phyloP scores from a whole-genome alignment of 169 alveolate genomes.

The Plasmodium ovale region DNA sequence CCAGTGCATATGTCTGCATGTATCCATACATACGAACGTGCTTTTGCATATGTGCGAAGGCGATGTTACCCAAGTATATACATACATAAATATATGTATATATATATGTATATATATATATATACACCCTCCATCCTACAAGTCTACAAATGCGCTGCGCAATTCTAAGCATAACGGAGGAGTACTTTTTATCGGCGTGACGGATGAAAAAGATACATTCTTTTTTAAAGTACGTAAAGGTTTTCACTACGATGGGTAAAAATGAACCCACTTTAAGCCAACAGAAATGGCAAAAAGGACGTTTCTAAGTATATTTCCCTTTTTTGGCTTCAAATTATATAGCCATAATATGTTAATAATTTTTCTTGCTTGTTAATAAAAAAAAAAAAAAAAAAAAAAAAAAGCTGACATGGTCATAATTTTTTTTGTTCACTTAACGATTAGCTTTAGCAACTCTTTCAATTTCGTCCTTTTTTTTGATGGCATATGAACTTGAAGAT shows the following conservation, averaged over 20 bases:
- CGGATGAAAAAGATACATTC: no score
- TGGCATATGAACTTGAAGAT: slow-evolving; percentile 97
- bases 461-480: slow-evolving; percentile 99
- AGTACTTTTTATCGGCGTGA: no score
- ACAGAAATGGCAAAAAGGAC: neutral
- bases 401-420: neutral
- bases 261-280: no score
- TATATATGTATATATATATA: neutral
- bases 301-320: neutral
- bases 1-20: neutral
- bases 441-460: slow-evolving; percentile 99
- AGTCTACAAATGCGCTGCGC: neutral
- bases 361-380: neutral
- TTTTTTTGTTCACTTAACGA: slow-evolving; percentile 89
- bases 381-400: no score
- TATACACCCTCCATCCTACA: neutral
- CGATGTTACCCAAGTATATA: no score
- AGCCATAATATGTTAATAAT: neutral
- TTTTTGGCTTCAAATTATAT: no score
- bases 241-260: neutral
- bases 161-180: no score
- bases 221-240: no score
- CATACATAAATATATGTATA: neutral
- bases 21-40: neutral
- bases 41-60: neutral